Evolutionary conservation across 2,329 filamentous ascomycete species (phyloP), one percentile per base, ranked within the genome.

Genomic region (Pyricularia sp.): DNA sequence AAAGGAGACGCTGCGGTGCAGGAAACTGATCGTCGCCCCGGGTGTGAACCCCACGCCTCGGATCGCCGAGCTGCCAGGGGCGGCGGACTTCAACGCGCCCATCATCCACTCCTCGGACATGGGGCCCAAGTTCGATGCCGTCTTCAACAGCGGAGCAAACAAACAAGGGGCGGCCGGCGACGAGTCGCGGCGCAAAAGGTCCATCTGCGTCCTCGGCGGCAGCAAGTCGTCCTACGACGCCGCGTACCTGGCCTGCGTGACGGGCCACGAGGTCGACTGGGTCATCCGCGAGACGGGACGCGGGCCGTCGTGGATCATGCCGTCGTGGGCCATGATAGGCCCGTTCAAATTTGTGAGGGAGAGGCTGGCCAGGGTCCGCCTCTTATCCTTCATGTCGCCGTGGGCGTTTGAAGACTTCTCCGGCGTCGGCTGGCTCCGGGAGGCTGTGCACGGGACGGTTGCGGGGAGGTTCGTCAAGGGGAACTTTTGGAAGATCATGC

Each of bases 181-280:
- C 26, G 7, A 8, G 4, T 12, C 30, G 16, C 31, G 24, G 33
- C 9, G 75, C 3, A 64, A 72, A 26, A 69, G 77, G 59, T 73
- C 73, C 1, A 78, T 79, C 3, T 78, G 82, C 0, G 78, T 89
- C 2, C 76, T 88, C 3, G 87, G 86, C 3, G 84, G 78, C 0
- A 78, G 79, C 19, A 89, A 89, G 70, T 86, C 82, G 1, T 83
- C 82, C 1, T 88, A 81, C 78, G 87, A 89, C 70, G 81, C 82
- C 1, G 84, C 82, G 0, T 87, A 87, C 69, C 77, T 81, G 2
- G 83, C 82, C 64, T 84, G 82, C 5, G 77, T 78, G 0, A 73
- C 78, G 0, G 83, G 83, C 2, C 78, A 81, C 55, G 74, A 79
- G 64, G 84, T 86, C 9, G 78, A 83, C 64, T 80, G 84, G 77